Evolutionary conservation across 345 rosid genomes (phyloP).

Genomic region (Camelina laxa): DNA sequence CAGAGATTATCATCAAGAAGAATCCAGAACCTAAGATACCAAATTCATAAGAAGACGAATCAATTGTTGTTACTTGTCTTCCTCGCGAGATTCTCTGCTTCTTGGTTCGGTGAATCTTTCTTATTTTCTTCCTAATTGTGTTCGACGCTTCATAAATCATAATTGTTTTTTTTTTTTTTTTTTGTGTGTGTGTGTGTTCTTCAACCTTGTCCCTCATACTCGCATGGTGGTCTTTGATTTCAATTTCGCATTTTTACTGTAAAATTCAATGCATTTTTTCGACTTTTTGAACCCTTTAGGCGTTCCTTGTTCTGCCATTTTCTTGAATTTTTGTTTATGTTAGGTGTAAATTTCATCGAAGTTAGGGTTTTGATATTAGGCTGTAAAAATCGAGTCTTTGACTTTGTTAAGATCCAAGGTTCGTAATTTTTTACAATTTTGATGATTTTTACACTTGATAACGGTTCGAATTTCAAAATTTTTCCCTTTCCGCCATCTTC

Average conservation of each 20-base stretch:
- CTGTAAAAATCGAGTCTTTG: neutral
- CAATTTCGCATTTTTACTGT: neutral
- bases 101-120: neutral
- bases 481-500: neutral
- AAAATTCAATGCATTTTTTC: neutral
- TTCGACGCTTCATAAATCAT: neutral
- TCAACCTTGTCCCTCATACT: neutral
- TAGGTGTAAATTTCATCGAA: neutral
- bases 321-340: neutral
- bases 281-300: neutral
- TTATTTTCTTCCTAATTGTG: neutral
- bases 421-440: neutral
- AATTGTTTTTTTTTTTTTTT: too few relatives aligned
- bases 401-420: neutral
- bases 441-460: neutral
- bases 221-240: neutral
- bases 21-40: conserved; percentile 5
- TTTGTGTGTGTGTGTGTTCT: neutral
- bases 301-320: neutral
- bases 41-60: too few relatives aligned
- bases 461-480: neutral
- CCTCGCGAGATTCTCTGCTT: neutral
- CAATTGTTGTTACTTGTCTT: neutral
- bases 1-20: neutral
- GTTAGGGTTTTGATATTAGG: neutral